Evolutionary conservation across 225 moss, liverwort and hornwort species (phyloP), one percentile per base, ranked within the genome.

Genomic region (Antitrichia curtipendula): DNA sequence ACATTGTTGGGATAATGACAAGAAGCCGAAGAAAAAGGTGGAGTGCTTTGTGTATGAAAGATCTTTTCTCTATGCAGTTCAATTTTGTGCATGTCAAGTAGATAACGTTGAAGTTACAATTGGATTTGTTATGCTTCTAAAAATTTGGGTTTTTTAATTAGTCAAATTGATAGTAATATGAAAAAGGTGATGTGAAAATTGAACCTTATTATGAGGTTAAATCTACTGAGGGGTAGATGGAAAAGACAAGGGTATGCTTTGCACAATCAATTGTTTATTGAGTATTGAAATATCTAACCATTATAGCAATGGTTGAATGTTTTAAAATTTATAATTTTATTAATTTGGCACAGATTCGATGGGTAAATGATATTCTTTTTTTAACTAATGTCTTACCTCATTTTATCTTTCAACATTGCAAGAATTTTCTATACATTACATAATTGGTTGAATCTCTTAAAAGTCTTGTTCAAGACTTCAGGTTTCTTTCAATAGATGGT

Each of bases 211-310:
- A 73, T 47, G 19, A 11, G 7, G 6, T 29, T 18, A 11, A 2
- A 72, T 45, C 28, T 29, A 12, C 0, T 40, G 4, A 45, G 16
- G 43, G 10, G 10, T 0, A 1, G 16, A 43, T 1, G 2, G 6
- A 6, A 61, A 20, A 1, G 66, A n/a, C n/a, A 66, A 11, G 12
- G 21, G 20, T 7, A n/a, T 21, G 12, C n/a, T n/a, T n/a, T n/a
- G n/a, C n/a, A n/a, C n/a, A n/a, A n/a, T n/a, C n/a, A n/a, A n/a
- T n/a, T n/a, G n/a, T n/a, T n/a, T n/a, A n/a, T n/a, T n/a, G n/a
- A 61, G 7, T 1, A 61, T 16, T 62, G 31, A 40, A 69, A 69
- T 69, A 38, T 69, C 6, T 23, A 38, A 69, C 7, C 13, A 40
- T 25, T 40, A 38, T 25, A 31, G 31, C 31, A 16, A 31, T 31